phyloP scores from a whole-genome alignment of 345 rosid species.

The Citrus reticulata region DNA sequence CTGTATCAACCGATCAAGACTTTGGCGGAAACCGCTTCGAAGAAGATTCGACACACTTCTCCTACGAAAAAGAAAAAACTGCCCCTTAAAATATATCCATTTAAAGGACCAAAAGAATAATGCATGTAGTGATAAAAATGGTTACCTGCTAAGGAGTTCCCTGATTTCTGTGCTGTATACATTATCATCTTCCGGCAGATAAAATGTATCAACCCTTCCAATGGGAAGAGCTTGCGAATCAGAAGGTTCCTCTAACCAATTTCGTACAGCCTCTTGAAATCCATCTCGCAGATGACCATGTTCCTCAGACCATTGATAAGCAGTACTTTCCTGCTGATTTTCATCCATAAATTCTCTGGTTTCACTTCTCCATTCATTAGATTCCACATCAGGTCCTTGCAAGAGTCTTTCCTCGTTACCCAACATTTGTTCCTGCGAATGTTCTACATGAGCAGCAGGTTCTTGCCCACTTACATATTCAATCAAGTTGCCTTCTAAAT shows the following conservation, averaged over 20 bases:
- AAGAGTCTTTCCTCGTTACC: conserved; percentile 40
- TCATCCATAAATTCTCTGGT: conserved; percentile 34
- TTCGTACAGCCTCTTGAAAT: conserved; percentile 51
- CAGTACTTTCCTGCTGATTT: conserved; percentile 33
- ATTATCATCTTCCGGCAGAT: conserved; percentile 61
- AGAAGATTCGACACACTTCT: conserved; percentile 95
- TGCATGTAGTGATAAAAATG: conserved; percentile 7
- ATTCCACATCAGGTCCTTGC: conserved; percentile 36
- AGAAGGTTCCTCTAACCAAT: conserved; percentile 56
- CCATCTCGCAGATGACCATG: conserved; percentile 33
- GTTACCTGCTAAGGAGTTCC: conserved; percentile 79
- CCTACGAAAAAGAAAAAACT: conserved; percentile 41
- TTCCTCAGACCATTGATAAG: conserved; percentile 37
- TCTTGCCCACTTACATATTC: conserved; percentile 27
- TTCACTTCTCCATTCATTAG: conserved; percentile 37
- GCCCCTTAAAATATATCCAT: conserved; percentile 11
- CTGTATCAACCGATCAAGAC: conserved; percentile 78
- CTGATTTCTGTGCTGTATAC: conserved; percentile 66
- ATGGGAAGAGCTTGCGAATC: conserved; percentile 37
- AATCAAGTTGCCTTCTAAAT: conserved; percentile 29
- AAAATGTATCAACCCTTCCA: conserved; percentile 48
- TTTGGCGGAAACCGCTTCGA: conserved; percentile 81
- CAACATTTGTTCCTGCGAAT: conserved; percentile 31
- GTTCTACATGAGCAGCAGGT: conserved; percentile 32
- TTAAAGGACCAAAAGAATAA: neutral